phyloP scores from a whole-genome alignment of 192 early-diverging fungal species.

The Coemansia sp. region DNA sequence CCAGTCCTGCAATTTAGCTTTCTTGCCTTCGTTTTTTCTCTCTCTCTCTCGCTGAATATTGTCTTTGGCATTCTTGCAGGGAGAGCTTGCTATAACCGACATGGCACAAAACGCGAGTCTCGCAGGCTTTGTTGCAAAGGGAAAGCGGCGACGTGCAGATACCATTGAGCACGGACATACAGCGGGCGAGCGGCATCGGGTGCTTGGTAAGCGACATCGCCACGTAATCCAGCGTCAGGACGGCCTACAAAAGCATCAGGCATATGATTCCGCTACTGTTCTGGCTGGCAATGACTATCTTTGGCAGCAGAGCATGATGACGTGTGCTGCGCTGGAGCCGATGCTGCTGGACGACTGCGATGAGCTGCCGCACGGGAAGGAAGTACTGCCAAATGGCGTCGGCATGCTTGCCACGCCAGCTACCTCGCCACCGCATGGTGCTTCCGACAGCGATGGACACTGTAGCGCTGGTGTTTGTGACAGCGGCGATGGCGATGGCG shows the following conservation, averaged over 20 bases:
- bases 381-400: neutral
- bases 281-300: neutral
- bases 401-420: constrained; percentile 23
- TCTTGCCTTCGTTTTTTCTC: neutral
- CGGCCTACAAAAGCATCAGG: neutral
- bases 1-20: neutral
- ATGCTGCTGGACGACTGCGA: neutral
- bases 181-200: neutral
- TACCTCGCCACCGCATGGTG: constrained; percentile 21
- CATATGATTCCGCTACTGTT: neutral
- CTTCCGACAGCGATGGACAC: constrained; percentile 7
- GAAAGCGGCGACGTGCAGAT: constrained; percentile 9
- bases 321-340: constrained; percentile 1
- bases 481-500: constrained; percentile 1
- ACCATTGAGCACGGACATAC: neutral
- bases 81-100: neutral
- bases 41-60: neutral
- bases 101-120: neutral
- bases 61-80: too few relatives aligned
- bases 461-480: neutral
- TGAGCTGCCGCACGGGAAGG: neutral
- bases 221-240: neutral
- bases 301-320: neutral
- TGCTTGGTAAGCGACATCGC: neutral
- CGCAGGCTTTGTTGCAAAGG: neutral